These are phyloP conservation scores for Tylopilus vinaceipallidus DNA, from an alignment of 768 basidiomycete species.

Conservation along the genomic window DNA sequence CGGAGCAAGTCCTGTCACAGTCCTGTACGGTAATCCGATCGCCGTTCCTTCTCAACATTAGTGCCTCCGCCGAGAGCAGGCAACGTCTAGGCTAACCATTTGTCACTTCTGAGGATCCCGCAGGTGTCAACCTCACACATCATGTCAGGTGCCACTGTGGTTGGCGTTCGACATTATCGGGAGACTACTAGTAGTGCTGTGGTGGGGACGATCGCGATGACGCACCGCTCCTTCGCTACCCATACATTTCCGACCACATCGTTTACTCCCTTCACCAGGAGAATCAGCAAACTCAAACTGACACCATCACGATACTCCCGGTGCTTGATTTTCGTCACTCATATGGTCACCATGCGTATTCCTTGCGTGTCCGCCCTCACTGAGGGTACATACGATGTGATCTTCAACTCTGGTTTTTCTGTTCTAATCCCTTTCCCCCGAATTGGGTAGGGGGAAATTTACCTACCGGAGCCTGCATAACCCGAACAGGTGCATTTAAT, in stretches of 20 bases:
- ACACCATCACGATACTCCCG: too few species aligned
- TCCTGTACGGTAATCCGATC: too few species aligned
- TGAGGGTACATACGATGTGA: too few species aligned
- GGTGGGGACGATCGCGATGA: slow-evolving; percentile 8
- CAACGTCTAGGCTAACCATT: slow-evolving; percentile 4
- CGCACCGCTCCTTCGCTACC: not conserved
- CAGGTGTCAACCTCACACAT: not conserved
- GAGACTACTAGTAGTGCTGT: slow-evolving; percentile 1
- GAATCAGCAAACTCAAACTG: too few species aligned
- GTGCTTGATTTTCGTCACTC: too few species aligned
- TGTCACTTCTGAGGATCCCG: slow-evolving; percentile 2
- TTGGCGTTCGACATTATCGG: not conserved
- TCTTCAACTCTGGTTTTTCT: not conserved
- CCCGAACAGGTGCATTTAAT: not conserved
- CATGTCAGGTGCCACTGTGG: too few species aligned
- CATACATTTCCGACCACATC: slow-evolving; percentile 1
- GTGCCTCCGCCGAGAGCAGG: not conserved
- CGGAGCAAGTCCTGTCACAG: too few species aligned
- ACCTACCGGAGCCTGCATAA: not conserved
- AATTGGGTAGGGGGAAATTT: not conserved
- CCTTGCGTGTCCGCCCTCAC: too few species aligned
- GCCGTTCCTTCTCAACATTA: not conserved
- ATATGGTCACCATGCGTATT: too few species aligned
- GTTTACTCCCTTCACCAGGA: not conserved
- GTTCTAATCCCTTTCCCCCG: not conserved